These are phyloP conservation scores for Talaromyces piceae DNA, from an alignment of 2,329 filamentous ascomycete species.

Conservation along the genomic window DNA sequence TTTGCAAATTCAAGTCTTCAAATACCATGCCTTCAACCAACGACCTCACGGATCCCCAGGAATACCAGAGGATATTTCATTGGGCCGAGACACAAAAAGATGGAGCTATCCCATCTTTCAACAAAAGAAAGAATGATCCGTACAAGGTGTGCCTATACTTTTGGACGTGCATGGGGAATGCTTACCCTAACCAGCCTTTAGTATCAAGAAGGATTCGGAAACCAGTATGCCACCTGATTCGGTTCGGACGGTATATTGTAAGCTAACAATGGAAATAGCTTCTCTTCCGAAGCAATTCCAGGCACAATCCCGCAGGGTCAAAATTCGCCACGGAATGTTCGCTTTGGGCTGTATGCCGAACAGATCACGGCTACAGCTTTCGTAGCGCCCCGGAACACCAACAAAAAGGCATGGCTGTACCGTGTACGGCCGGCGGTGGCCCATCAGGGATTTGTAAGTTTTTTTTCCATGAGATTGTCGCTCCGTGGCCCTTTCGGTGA, in stretches of 20 bases:
- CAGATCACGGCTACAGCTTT: slow-evolving; percentile 55
- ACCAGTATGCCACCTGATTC: slow-evolving; percentile 29
- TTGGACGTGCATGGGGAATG: neutral
- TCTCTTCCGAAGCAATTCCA: slow-evolving; percentile 31
- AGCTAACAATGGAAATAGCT: slow-evolving; percentile 16
- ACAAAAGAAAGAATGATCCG: slow-evolving; percentile 46
- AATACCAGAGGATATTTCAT: slow-evolving; percentile 48
- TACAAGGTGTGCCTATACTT: slow-evolving; percentile 37
- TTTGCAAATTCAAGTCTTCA: neutral
- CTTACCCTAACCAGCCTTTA: slow-evolving; percentile 18
- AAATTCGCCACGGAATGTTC: slow-evolving; percentile 31
- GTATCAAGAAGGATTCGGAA: slow-evolving; percentile 53
- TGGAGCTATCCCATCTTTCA: slow-evolving; percentile 48
- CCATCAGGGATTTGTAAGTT: slow-evolving; percentile 44
- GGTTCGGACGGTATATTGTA: neutral
- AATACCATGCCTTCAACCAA: slow-evolving; percentile 20
- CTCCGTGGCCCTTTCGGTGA: too few relatives aligned
- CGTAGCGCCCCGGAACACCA: slow-evolving; percentile 49
- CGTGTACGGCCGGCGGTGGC: slow-evolving; percentile 49
- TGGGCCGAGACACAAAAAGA: slow-evolving; percentile 57
- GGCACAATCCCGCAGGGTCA: slow-evolving; percentile 32
- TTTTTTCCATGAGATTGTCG: too few relatives aligned
- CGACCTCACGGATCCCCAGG: slow-evolving; percentile 22
- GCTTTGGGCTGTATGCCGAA: slow-evolving; percentile 29
- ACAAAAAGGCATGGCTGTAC: slow-evolving; percentile 54